Evolutionary conservation across 352 stramenopile species (phyloP), one percentile per base, ranked within the genome.

Genomic region (Stramenopiles sp.): DNA sequence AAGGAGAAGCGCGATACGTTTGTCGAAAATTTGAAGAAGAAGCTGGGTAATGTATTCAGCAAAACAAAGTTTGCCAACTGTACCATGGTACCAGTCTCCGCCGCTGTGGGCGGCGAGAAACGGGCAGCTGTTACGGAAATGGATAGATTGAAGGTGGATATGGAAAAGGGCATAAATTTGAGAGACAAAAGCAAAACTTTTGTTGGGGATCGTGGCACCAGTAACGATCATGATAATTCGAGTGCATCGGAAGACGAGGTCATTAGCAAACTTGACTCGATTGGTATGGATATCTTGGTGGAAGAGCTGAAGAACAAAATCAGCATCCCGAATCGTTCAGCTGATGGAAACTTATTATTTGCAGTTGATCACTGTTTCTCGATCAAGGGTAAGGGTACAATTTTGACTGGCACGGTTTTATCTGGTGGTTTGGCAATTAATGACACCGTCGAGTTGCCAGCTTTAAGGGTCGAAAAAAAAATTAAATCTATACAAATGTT

Each of bases 401-500:
- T 99, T 30, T 84, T 99, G 71, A 99, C 97, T 27, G 96, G 96
- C 67, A 93, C 89, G 75, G 91, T 97, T 78, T 84, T 98, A 7
- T 90, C 86, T 0, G 96, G 96, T 44, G 86, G 83, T 27, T 78
- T 97, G 0, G 67, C 82, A 0, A 91, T 97, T 0, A 95, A 95
- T 84, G 90, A 99, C 75, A 90, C 91, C 25, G 86, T 99, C 29
- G 94, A 98, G 82, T 89, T 99, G 80, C 90, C 95, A 29, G 89
- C 89, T 30, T 82, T 96, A 4, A 80, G 84, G 14, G 83, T 92
- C 0, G 88, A 91, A 80, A 91, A 94, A 39, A 98, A 97, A 84
- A 91, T 99, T 81, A 99, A 99, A 84, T 96, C 89, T 30, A 92
- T 99, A 83, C 96, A 99, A 86, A 97, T 98, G 88, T 99, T 99